Percentiles rank a stretch among this genome's conserved stretches.
These are phyloP conservation scores for Fusarium palustre DNA, from an alignment of 2,329 filamentous ascomycete genomes.

Conservation along the genomic window DNA sequence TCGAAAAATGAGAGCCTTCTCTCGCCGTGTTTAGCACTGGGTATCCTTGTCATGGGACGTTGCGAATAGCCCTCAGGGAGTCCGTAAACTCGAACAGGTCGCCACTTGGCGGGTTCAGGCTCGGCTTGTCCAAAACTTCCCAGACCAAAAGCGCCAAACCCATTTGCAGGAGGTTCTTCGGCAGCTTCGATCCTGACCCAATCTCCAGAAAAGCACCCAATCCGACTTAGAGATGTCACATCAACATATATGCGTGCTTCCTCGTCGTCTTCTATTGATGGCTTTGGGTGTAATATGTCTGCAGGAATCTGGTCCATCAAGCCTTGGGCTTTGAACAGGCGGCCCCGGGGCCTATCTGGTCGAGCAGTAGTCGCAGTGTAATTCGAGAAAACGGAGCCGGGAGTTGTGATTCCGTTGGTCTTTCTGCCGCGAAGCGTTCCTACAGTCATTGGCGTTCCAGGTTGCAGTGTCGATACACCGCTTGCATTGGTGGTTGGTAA, in stretches of 20 bases:
- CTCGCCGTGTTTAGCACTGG: slow-evolving; percentile 64
- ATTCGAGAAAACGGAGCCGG: slow-evolving; percentile 88
- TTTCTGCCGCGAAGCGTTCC: slow-evolving; percentile 68
- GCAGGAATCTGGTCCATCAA: slow-evolving; percentile 77
- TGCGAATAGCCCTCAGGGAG: slow-evolving; percentile 80
- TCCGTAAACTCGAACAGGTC: slow-evolving; percentile 89
- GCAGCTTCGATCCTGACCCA: slow-evolving; percentile 90
- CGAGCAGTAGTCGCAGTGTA: slow-evolving; percentile 87
- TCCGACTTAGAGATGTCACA: slow-evolving; percentile 83
- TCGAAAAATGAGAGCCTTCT: slow-evolving; percentile 73
- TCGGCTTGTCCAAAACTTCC: slow-evolving; percentile 68
- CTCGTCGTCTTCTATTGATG: slow-evolving; percentile 81
- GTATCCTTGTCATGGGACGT: slow-evolving; percentile 70
- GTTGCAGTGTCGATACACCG: slow-evolving; percentile 80
- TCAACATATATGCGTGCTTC: slow-evolving; percentile 92
- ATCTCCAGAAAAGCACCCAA: slow-evolving; percentile 97
- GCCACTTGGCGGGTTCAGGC: slow-evolving; percentile 75
- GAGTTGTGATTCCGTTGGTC: slow-evolving; percentile 80
- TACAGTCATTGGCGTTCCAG: slow-evolving; percentile 82
- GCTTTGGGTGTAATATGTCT: slow-evolving; percentile 86
- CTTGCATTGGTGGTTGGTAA: slow-evolving; percentile 83
- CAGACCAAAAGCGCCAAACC: slow-evolving; percentile 74
- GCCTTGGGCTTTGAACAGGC: slow-evolving; percentile 86
- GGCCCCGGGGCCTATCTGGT: slow-evolving; percentile 76
- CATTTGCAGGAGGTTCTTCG: slow-evolving; percentile 77